Base-by-base conservation (phyloP, 179 eudicot species). In the Spinacia oleracea region DNA sequence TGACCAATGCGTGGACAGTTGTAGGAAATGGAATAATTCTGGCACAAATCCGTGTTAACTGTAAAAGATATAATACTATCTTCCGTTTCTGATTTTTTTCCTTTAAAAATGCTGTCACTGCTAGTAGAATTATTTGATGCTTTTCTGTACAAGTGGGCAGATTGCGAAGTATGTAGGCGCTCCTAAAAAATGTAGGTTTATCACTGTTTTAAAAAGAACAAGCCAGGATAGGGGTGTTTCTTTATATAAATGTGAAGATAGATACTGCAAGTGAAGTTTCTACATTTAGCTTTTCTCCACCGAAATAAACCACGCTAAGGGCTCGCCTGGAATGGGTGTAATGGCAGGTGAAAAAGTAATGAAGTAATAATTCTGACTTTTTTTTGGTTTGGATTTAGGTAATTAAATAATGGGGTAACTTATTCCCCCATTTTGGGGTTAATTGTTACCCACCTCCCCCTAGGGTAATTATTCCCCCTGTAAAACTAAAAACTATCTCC, bases 121-220 rank as follows among this genome's bases (percentile, higher is more conserved):
- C n/a, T 11, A 31, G 43, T 25, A 25, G 7, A 12, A 23, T 72
- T 18, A 3, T 34, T 16, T 23, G 10, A 43, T 43, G 73, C 51
- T 70, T 29, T 21, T 12, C 38, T 46, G 74, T 46, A 46, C 55
- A 46, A 68, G 72, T 68, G 14, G 72, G n/a, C 15, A 16, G 74
- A 46, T 20, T 14, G 29, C 2, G 74, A n/a, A 70, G 35, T 23
- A 48, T 16, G 0, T 21, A 27, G 56, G 58, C 15, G 58, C 20
- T 50, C 55, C 56, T 27, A 2, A 42, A 27, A 29, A n/a, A 71
- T 51, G 60, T 20, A 50, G 32, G 45, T 51, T 50, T 31, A 31
- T 2, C 34, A 72, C 20, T 51, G 9, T 31, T 51, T 32, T 0
- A 21, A 18, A 32, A 3, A 43, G 31, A 50, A 48, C 51, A 48